Base-by-base conservation (phyloP, 495 filamentous ascomycete genomes). In the Penicillium waksmanii region DNA sequence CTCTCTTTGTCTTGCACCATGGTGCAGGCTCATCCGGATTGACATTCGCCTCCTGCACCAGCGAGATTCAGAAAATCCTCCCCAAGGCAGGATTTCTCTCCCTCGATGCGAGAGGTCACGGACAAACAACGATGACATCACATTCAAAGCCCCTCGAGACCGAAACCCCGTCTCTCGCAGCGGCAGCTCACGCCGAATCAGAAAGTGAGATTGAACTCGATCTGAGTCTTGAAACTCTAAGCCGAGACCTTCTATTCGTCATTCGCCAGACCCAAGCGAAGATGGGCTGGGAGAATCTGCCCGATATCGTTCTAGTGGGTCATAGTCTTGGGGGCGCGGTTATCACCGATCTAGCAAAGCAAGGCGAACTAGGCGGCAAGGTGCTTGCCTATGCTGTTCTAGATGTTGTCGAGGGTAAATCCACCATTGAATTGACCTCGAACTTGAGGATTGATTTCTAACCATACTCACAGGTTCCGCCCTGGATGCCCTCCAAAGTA, bases 291-390 rank as follows among this genome's bases (percentile, higher is more conserved):
- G 66, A 82, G 3, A 77, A 75, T 27, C 66, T 93, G 2, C 95
- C 95, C 3, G 85, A 88, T 44, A 72, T 95, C 12, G 73, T 97
- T 18, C 81, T 98, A 0, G 86, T 99, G 4, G 95, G 95, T n/a
- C 95, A 99, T 75, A 95, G 90, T 47, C 82, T 99, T 1, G 95
- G 95, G 33, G 95, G 96, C n/a, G 93, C 95, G 23, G 91, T 99
- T 2, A 89, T 97, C 18, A 94, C 91, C 3, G 85, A 97, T 61
- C 81, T 94, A 23, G 92, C 93, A 1, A 86, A 81, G 64, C 77
- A 75, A 12, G 86, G 85, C 7, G 73, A 77, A 53, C 73, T 96
- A 19, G 90, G 91, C 2, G 72, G 70, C 27, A 79, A 85, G 25
- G 66, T 97, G 5, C 74, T 98, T 13, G 96, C 92, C 13, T 96